Conservation (phyloP, 345 rosid species). For the Geranium brycei region DNA sequence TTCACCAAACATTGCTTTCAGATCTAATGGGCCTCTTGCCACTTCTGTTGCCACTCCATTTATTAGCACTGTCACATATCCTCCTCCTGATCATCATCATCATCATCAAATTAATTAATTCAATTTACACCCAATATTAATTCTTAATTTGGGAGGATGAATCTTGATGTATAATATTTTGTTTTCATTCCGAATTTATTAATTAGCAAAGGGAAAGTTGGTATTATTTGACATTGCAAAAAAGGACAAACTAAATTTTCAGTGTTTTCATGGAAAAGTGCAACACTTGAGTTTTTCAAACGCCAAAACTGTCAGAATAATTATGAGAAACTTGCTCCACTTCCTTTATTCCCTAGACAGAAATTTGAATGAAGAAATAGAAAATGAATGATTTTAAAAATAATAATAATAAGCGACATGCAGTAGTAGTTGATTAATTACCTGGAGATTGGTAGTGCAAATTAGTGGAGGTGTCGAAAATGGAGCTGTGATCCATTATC, state of each 20-base stretch:
- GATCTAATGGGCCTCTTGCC: slow-evolving; percentile 61
- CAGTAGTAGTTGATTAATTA: too few species aligned
- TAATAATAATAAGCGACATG: neutral
- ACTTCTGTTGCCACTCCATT: slow-evolving; percentile 80
- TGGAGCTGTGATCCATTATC: slow-evolving; percentile 31
- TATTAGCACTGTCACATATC: slow-evolving; percentile 60
- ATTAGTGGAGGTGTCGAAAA: slow-evolving; percentile 38
- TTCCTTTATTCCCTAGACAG: too few species aligned
- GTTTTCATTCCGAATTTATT: too few species aligned
- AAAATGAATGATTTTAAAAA: neutral
- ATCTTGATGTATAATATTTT: too few species aligned
- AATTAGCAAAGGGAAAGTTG: slow-evolving; percentile 1
- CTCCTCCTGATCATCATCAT: slow-evolving; percentile 16
- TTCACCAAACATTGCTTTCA: slow-evolving; percentile 65
- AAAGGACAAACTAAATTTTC: neutral
- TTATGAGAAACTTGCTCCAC: neutral
- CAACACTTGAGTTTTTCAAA: neutral
- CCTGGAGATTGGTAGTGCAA: slow-evolving; percentile 42
- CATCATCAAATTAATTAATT: slow-evolving; percentile 3
- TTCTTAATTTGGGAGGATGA: too few species aligned
- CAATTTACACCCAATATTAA: neutral
- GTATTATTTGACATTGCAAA: neutral
- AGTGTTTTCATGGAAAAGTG: slow-evolving; percentile 1
- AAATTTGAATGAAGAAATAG: too few species aligned
- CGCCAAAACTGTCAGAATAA: neutral